Evolutionary conservation across 345 rosid species (phyloP).

Genomic region (Euclidium syriacum): DNA sequence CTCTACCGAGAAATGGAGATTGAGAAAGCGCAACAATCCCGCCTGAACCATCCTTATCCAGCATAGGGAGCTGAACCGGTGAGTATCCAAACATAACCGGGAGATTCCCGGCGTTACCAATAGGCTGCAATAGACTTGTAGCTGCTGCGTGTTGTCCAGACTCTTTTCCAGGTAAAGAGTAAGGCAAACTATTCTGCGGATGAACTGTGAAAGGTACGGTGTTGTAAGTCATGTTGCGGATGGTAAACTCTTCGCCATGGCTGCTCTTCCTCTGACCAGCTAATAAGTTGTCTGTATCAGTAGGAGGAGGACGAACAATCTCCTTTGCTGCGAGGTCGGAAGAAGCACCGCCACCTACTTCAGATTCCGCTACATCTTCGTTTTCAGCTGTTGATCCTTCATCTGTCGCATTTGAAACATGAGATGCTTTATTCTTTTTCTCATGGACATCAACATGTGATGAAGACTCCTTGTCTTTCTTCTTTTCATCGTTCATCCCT

Average conservation of each 20-base stretch:
- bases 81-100: slow-evolving; percentile 77
- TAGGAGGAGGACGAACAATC: slow-evolving; percentile 37
- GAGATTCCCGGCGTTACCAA: slow-evolving; percentile 50
- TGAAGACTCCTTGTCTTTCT: slow-evolving; percentile 52
- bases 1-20: slow-evolving; percentile 50
- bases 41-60: slow-evolving; percentile 79
- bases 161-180: slow-evolving; percentile 40
- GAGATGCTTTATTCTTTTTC: slow-evolving; percentile 53
- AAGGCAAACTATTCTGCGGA: slow-evolving; percentile 38
- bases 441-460: slow-evolving; percentile 44
- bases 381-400: slow-evolving; percentile 91
- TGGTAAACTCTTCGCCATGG: slow-evolving; percentile 41
- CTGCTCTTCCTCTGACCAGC: slow-evolving; percentile 30
- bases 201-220: slow-evolving; percentile 53
- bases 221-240: slow-evolving; percentile 44
- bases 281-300: slow-evolving; percentile 41
- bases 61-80: slow-evolving; percentile 68
- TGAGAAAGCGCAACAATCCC: slow-evolving; percentile 55
- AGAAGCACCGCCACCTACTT: slow-evolving; percentile 72
- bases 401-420: slow-evolving; percentile 67
- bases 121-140: slow-evolving; percentile 43
- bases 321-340: slow-evolving; percentile 60
- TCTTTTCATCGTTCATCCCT: slow-evolving; percentile 52
- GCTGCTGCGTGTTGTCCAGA: slow-evolving; percentile 37
- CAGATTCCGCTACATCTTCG: slow-evolving; percentile 96